Evolutionary conservation across 331 rosid species (phyloP).

Genomic region (Telfairia occidentalis): DNA sequence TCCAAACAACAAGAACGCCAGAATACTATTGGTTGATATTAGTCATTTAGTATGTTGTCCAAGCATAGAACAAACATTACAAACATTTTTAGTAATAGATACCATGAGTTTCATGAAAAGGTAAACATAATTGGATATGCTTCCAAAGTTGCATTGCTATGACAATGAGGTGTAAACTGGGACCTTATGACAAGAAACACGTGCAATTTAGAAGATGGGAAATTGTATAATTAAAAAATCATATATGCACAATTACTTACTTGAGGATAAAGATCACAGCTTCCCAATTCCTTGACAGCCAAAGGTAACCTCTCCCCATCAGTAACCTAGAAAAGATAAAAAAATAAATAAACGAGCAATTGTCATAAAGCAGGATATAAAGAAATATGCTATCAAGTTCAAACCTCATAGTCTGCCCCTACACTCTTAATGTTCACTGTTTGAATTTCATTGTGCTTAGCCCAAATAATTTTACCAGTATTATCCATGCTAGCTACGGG

Average conservation of each 20-base stretch:
- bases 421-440: conserved; percentile 90
- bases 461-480: conserved; percentile 92
- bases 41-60: not conserved
- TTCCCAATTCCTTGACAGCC: conserved; percentile 95
- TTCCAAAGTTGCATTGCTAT: not conserved
- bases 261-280: conserved; percentile 98
- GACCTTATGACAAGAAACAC: not conserved
- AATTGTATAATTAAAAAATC: conserved; percentile 1
- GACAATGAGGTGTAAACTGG: not conserved
- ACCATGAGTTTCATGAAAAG: not conserved
- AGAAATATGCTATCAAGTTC: conserved; percentile 9
- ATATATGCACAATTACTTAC: conserved; percentile 27
- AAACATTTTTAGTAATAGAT: not conserved
- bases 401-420: conserved; percentile 88
- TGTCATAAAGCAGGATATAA: conserved; percentile 9
- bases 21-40: not conserved
- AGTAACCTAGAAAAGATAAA: conserved; percentile 45
- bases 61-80: not conserved
- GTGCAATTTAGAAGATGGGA: not conserved
- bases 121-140: not conserved
- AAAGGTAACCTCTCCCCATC: conserved; percentile 96
- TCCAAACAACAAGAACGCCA: not conserved
- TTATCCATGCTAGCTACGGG: conserved; percentile 99
- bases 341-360: conserved; percentile 12
- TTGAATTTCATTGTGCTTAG: conserved; percentile 98